Conservation (phyloP, 164 flowering plant genomes). For the Warburgia ugandensis region DNA sequence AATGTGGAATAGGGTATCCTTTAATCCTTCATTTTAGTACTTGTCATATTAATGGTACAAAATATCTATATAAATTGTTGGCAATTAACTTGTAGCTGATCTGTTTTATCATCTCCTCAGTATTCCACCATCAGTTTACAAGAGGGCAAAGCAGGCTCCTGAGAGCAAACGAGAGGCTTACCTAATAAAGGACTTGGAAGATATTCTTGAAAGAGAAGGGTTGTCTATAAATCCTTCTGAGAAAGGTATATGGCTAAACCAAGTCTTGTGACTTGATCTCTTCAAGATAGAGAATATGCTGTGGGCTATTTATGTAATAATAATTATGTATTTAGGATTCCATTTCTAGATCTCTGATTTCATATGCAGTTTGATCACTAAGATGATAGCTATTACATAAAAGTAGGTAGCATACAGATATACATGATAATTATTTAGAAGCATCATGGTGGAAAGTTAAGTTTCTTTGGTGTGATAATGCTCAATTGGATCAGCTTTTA, state of each 20-base stretch:
- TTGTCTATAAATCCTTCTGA: slow-evolving; percentile 77
- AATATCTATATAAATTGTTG: not conserved
- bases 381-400: too few species aligned
- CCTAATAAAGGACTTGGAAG: slow-evolving; percentile 71
- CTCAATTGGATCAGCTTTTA: too few species aligned
- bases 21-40: slow-evolving; percentile 2
- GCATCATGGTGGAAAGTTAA: too few species aligned
- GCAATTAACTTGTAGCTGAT: not conserved
- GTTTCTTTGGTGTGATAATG: too few species aligned
- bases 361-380: too few species aligned
- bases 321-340: too few species aligned
- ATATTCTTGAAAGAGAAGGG: slow-evolving; percentile 75
- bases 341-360: too few species aligned
- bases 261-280: not conserved
- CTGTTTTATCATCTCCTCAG: slow-evolving; percentile 25
- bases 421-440: too few species aligned
- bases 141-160: slow-evolving; percentile 78
- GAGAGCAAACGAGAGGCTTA: slow-evolving; percentile 69
- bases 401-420: too few species aligned
- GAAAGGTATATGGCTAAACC: slow-evolving; percentile 44
- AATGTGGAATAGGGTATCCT: slow-evolving; percentile 82
- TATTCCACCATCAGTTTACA: slow-evolving; percentile 75
- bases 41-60: not conserved
- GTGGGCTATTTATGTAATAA: too few species aligned
- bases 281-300: not conserved